Base-by-base conservation (phyloP, 768 basidiomycete genomes). In the Russula sp. region DNA sequence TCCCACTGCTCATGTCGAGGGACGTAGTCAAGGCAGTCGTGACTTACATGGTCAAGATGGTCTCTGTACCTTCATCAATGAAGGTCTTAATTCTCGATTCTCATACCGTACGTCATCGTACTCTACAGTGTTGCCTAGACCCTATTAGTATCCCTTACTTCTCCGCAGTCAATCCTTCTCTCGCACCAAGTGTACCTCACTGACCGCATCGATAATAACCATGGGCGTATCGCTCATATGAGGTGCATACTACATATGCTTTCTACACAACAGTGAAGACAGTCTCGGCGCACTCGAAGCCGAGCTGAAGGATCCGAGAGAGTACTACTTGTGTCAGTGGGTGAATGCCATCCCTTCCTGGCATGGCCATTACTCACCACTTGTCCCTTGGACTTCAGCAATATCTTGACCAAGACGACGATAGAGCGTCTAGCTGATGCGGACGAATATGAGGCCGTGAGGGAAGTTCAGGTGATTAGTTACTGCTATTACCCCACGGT, bases 301-400 rank as follows among this genome's bases (percentile, higher is more conserved):
- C 59, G 97, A 99, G 72, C 79, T 99, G 39, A 81, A 80, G 42
- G 89, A 93, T 70, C n/a, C n/a, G 10, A 89, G 94, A 73, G 94
- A 94, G 77, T 99, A 99, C 77, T 98, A 95, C 81, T 78, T 99
- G 73, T 99, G 96, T 98, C 84, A 89, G 96, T 93, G 79, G 82
- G 87, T 89, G 84, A 82, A 78, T 82, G 77, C 75, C 70, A 70
- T 52, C 57, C 22, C 22, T 27, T 27, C 22, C 22, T 27, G 22
- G 22, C 2, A 27, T 27, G 2, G 22, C 22, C 22, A 27, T 27
- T 27, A 27, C 22, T 27, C 22, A 27, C 22, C 22, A 27, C 22
- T 27, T 2, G 22, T 2, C 22, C 1, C 22, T 27, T 27, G 2
- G 2, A 27, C 22, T 27, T 27, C 22, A 27, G 22, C 22, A 27